Evolutionary conservation across 2,329 filamentous ascomycete genomes (phyloP).

Genomic region (Trichoderma koningii): DNA sequence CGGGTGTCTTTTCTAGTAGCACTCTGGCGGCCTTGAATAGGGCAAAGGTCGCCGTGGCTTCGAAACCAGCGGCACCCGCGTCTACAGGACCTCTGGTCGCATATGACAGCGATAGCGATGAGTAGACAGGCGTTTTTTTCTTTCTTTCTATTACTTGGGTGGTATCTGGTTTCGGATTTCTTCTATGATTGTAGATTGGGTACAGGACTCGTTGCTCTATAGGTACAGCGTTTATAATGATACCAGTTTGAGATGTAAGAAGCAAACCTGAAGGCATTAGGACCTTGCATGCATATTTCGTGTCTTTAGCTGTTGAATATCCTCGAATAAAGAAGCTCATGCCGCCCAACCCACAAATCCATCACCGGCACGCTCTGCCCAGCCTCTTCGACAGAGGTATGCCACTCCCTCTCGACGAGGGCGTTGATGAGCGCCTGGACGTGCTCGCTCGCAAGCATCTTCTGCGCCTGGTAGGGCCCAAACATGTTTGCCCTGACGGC

Average conservation of each 20-base stretch:
- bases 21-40: constrained; percentile 77
- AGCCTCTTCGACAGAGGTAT: constrained; percentile 62
- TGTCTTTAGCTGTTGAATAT: constrained; percentile 90
- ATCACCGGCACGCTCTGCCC: constrained; percentile 75
- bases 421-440: constrained; percentile 60
- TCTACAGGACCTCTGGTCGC: constrained; percentile 74
- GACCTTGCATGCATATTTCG: background rate
- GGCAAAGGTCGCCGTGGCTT: constrained; percentile 55
- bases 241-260: constrained; percentile 32
- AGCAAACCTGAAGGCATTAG: background rate
- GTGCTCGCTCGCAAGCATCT: constrained; percentile 63
- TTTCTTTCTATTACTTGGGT: constrained; percentile 15
- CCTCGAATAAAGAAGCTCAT: constrained; percentile 80
- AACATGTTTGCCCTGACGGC: constrained; percentile 76
- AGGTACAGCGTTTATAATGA: constrained; percentile 37
- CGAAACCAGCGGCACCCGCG: constrained; percentile 55
- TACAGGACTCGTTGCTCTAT: constrained; percentile 15
- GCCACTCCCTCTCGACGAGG: constrained; percentile 63
- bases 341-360: constrained; percentile 81
- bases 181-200: constrained; percentile 32
- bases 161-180: constrained; percentile 23
- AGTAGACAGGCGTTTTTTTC: constrained; percentile 43
- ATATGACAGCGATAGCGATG: constrained; percentile 89
- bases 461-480: constrained; percentile 79
- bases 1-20: constrained; percentile 77